These are phyloP conservation scores for Flagelloscypha sp. DNA, from an alignment of 768 basidiomycete genomes.

Conservation along the genomic window DNA sequence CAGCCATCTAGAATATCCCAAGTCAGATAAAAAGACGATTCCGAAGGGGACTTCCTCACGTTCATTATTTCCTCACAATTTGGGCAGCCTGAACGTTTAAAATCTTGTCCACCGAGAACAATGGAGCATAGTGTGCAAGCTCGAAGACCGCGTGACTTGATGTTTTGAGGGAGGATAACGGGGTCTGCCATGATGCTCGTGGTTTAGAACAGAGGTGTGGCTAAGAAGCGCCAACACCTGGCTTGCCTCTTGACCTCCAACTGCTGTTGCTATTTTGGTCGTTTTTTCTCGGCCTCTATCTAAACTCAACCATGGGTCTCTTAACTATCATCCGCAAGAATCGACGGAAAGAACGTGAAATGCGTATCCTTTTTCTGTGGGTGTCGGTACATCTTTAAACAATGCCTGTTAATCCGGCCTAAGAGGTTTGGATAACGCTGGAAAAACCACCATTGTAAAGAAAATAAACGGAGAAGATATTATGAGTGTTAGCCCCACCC, in stretches of 20 bases:
- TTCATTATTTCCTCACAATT: constrained; percentile 96
- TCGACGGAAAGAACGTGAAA: constrained; percentile 89
- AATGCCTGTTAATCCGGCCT: constrained; percentile 3
- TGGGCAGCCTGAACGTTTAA: constrained; percentile 81
- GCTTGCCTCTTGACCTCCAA: too few species aligned
- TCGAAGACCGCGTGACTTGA: too few species aligned
- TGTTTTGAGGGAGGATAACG: too few species aligned
- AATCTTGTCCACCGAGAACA: constrained; percentile 77
- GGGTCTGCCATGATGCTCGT: too few species aligned
- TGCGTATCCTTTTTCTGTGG: constrained; percentile 91
- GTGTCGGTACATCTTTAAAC: constrained; percentile 14
- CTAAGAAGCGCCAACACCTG: too few species aligned
- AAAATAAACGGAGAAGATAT: constrained; percentile 92
- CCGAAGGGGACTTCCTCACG: constrained; percentile 34
- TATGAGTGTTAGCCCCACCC: constrained; percentile 77
- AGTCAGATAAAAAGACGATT: not conserved
- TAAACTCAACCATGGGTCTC: constrained; percentile 62
- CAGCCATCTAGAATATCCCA: constrained; percentile 14
- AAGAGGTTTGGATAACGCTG: constrained; percentile 96
- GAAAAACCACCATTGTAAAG: constrained; percentile 97
- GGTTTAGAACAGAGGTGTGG: not conserved
- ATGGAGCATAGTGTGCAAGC: constrained; percentile 94
- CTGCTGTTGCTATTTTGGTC: not conserved
- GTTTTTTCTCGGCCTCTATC: not conserved
- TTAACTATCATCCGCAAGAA: constrained; percentile 97